phyloP scores from a whole-genome alignment of 805 yeast genomes.

The Tetrapisispora nanseiensis region DNA sequence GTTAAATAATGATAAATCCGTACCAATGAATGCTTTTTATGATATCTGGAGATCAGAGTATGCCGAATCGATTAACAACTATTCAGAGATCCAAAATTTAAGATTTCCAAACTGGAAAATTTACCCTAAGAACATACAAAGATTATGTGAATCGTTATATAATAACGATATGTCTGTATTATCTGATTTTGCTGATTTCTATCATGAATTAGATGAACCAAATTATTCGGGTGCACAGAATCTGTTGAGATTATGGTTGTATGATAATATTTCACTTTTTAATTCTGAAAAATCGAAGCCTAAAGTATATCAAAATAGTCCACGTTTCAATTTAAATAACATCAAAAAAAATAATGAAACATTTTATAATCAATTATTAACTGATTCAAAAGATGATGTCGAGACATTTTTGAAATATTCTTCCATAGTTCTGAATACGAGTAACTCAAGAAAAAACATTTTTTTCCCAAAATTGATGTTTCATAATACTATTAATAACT shows the following conservation, averaged over 20 bases:
- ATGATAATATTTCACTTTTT: constrained; percentile 17
- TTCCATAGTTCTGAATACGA: constrained; percentile 15
- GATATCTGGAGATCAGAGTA: constrained; percentile 18
- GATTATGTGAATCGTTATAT: constrained; percentile 13
- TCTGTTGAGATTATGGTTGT: constrained; percentile 23
- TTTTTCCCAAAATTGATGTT: constrained; percentile 9
- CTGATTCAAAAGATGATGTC: constrained; percentile 16
- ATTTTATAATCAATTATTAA: constrained; percentile 15
- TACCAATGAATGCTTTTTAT: constrained; percentile 14
- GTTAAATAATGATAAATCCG: background rate
- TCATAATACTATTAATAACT: background rate
- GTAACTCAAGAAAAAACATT: constrained; percentile 6
- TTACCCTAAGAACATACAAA: constrained; percentile 16
- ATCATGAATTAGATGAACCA: constrained; percentile 8
- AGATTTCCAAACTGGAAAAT: constrained; percentile 21
- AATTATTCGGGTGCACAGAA: constrained; percentile 9
- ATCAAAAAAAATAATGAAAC: constrained; percentile 10
- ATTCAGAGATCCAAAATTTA: constrained; percentile 15
- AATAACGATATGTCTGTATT: constrained; percentile 15
- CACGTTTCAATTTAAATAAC: background rate
- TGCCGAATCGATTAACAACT: constrained; percentile 6
- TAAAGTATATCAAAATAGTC: background rate
- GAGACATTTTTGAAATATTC: constrained; percentile 16
- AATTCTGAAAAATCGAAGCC: background rate
- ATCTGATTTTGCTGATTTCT: constrained; percentile 18